phyloP scores from a whole-genome alignment of 768 basidiomycete species.

The Udeniomyces megalosporus region DNA sequence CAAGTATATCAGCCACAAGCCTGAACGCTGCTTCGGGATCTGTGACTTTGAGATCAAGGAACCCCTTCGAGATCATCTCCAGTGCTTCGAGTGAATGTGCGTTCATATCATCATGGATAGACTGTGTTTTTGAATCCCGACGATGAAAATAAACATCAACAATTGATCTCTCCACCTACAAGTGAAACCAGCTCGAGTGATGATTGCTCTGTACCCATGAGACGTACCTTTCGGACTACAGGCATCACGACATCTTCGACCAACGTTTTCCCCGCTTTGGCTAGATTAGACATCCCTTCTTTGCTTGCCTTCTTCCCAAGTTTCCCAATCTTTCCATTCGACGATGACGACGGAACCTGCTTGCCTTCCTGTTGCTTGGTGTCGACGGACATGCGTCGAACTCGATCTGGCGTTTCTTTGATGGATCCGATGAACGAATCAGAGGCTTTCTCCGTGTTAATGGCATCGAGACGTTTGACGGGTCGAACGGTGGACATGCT shows the following conservation, averaged over 20 bases:
- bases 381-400: too few relatives aligned
- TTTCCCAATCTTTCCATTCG: constrained; percentile 32
- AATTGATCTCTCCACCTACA: background rate
- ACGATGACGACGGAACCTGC: constrained; percentile 14
- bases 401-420: constrained; percentile 10
- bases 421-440: constrained; percentile 62
- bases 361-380: too few relatives aligned
- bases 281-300: constrained; percentile 27
- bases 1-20: constrained; percentile 71
- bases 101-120: constrained; percentile 46
- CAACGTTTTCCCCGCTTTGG: constrained; percentile 34
- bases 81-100: constrained; percentile 75
- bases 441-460: constrained; percentile 57
- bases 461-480: constrained; percentile 75
- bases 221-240: constrained; percentile 51
- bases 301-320: constrained; percentile 26
- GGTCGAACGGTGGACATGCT: constrained; percentile 74
- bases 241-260: constrained; percentile 76
- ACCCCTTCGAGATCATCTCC: constrained; percentile 77
- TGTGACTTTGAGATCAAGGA: constrained; percentile 62
- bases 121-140: background rate
- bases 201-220: too few relatives aligned
- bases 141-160: background rate
- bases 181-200: background rate
- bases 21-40: constrained; percentile 77